Percentiles rank a stretch among this genome's conserved stretches.
These are phyloP conservation scores for Ascochyta rabiei DNA, from an alignment of 2,329 filamentous ascomycete genomes.

Conservation along the genomic window DNA sequence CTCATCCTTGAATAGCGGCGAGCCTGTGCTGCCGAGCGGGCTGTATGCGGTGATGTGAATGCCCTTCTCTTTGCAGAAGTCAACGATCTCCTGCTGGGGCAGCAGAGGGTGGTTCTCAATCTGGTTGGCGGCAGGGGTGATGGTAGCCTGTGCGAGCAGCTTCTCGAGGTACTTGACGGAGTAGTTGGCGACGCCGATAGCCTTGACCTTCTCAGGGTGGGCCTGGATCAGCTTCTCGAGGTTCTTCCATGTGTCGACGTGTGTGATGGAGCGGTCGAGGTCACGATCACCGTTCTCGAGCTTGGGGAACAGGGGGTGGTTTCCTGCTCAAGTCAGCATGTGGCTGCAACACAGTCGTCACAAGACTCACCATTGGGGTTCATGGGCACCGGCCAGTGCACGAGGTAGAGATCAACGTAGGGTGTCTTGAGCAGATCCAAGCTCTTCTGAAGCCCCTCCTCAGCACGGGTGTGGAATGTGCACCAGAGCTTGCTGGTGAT, in stretches of 20 bases:
- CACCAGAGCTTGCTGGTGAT: constrained; percentile 87
- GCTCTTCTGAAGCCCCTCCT: constrained; percentile 73
- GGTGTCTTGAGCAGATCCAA: constrained; percentile 75
- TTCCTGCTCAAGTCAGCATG: constrained; percentile 52
- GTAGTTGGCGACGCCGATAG: constrained; percentile 59
- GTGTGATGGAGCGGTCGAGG: constrained; percentile 70
- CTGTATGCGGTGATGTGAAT: constrained; percentile 76
- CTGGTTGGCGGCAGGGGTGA: constrained; percentile 72
- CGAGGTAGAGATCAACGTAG: constrained; percentile 80
- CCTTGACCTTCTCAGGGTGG: constrained; percentile 54
- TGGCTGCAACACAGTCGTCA: background rate
- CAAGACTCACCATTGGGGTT: constrained; percentile 68
- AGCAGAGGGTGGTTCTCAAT: constrained; percentile 76
- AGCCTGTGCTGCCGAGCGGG: constrained; percentile 57
- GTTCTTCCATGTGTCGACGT: constrained; percentile 77
- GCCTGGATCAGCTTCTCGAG: constrained; percentile 67
- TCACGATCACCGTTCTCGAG: constrained; percentile 75
- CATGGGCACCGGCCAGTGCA: constrained; percentile 85
- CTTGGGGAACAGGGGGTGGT: constrained; percentile 77
- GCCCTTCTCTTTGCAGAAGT: constrained; percentile 69
- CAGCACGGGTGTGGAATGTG: constrained; percentile 74
- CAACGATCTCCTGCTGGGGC: constrained; percentile 73
- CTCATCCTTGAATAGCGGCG: constrained; percentile 56
- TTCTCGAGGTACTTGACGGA: constrained; percentile 55
- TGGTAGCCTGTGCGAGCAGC: constrained; percentile 63